Evolutionary conservation across 257 asterid genomes (phyloP), one percentile per base, ranked within the genome.

Genomic region (Solanum chilense): DNA sequence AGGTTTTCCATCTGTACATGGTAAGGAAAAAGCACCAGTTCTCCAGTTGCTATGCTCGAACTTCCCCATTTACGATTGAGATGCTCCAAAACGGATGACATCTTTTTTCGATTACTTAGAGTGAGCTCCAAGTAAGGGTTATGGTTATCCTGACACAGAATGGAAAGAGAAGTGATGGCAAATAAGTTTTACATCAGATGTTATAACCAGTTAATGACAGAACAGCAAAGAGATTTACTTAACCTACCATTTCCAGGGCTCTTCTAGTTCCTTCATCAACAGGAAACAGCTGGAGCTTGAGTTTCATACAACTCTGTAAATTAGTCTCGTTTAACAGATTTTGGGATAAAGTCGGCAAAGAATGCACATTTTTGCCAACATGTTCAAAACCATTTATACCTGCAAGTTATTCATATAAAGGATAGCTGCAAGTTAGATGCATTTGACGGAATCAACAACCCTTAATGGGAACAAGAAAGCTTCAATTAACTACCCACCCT

Each of bases 61-160:
- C 88, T 91, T 41, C 99, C 97, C 99, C 99, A 97, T 91, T 96
- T 97, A 87, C 96, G 96, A 88, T 93, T 90, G 83, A 97, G 98
- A 92, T 97, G 99, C 86, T 97, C 99, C 90, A 96, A 33, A 31
- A 97, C 92, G 8, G 99, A 97, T 87, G 99, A 93, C 91, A 97
- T 92, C 91, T 93, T 97, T 94, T 96, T 97, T 78, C 97, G 93
- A 71, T 95, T 89, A 75, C 99, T 93, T 91, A 97, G 89, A 75
- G 99, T 96, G 83, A 97, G 98, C 88, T 97, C 99, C 90, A 97
- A 89, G 91, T 96, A 90, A 62, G 99, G 99, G 89, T 97, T 97
- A 89, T 92, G 96, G 88, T 92, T 90, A 85, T 94, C 98, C 99
- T 97, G 93, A 87, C 70, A 15, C 20, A 21, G 82, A 71, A 52